Percentiles rank a stretch among this genome's conserved stretches.
These are phyloP conservation scores for Colletotrichum somersetense DNA, from an alignment of 2,329 filamentous ascomycete genomes.

Conservation along the genomic window DNA sequence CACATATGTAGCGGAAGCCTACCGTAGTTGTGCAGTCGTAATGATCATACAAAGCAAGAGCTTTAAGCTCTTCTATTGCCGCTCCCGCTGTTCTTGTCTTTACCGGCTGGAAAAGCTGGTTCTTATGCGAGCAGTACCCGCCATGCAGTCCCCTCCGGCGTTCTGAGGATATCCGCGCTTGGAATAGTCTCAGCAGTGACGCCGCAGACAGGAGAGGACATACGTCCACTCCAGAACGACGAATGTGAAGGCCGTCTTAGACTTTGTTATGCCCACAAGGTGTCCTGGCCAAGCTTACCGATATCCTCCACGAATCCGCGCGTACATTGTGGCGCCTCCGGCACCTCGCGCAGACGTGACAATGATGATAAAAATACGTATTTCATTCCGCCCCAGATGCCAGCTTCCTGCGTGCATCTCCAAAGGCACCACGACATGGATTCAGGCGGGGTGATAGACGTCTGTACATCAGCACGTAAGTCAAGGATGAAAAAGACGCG, in stretches of 20 bases:
- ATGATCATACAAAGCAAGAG: neutral
- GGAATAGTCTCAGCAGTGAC: neutral
- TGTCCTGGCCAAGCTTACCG: conserved; percentile 12
- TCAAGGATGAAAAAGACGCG: conserved; percentile 40
- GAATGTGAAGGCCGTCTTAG: conserved; percentile 7
- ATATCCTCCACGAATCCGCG: conserved; percentile 15
- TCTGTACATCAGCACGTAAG: conserved; percentile 45
- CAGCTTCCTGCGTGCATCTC: conserved; percentile 43
- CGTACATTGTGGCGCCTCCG: conserved; percentile 9
- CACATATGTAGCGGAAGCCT: too few species aligned
- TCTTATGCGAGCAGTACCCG: neutral
- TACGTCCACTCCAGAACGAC: conserved; percentile 1
- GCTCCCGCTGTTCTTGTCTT: too few species aligned
- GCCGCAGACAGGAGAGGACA: neutral
- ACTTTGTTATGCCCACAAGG: conserved; percentile 20
- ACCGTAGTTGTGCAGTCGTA: neutral
- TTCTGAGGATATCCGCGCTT: neutral
- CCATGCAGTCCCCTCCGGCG: neutral
- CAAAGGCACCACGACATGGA: conserved; percentile 43
- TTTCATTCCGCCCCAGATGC: conserved; percentile 45
- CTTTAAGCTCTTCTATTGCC: neutral
- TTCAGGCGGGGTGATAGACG: conserved; percentile 45
- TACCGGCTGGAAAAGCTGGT: too few species aligned
- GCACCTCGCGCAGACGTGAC: neutral
- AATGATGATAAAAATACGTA: neutral